Base-by-base conservation (phyloP, 805 yeast genomes). In the Candida cerambycidarum region DNA sequence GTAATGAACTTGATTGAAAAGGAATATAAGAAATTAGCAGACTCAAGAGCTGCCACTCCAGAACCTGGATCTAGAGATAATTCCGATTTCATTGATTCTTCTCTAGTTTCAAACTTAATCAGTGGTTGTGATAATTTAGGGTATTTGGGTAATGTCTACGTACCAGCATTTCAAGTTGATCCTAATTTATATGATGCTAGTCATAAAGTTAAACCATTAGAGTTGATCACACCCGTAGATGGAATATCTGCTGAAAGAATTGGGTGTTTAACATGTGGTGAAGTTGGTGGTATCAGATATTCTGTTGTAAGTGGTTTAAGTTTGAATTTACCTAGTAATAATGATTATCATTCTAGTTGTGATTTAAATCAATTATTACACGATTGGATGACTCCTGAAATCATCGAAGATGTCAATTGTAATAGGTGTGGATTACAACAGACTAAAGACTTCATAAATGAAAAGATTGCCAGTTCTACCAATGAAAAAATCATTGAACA, bases 331-430 rank as follows among this genome's bases (percentile, higher is more conserved):
- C 90, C 92, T 0, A 59, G 61, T 28, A 60, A 73, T 32, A 34
- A 40, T 17, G 55, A 65, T 4, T 57, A 63, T 44, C 56, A 65
- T 44, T 53, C 67, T 8, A 57, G 61, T 14, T 65, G 58, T 38
- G 56, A 56, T 10, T 63, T 86, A 42, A 61, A 75, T 4, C 79
- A 75, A 13, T 68, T 86, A 41, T 61, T 87, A 47, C 67, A 74
- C 35, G 79, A 80, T 32, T 87, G 89, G 88, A 78, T 73, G 5
- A 74, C 78, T 43, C 87, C 90, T 30, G 99, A 92, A 58, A 79
- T 85, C 16, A 89, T 92, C 45, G 90, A 88, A 51, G 96, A 89
- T 35, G 99, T 92, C 28, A 92, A 89, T 62, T 92, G 99, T 69
- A 89, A 90, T 57, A 75, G 98, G 55, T 92, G 98, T 69, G 92